phyloP scores from a whole-genome alignment of 2,329 filamentous ascomycete species.

The Fusarium drepaniforme region DNA sequence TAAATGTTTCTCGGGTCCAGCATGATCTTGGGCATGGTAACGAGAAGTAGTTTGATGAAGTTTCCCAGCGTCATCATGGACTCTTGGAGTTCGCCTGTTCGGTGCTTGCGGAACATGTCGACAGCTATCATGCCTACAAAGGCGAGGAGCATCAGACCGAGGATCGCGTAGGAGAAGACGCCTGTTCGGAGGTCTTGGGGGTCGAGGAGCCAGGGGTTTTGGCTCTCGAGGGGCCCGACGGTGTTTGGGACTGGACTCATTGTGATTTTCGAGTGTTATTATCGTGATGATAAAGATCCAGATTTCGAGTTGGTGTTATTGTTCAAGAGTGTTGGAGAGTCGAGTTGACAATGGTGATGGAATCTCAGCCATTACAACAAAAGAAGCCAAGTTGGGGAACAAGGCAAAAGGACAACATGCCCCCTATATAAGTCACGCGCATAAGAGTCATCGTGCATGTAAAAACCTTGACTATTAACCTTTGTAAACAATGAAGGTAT shows the following conservation, averaged over 20 bases:
- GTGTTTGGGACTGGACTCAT: not conserved
- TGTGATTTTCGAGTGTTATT: not conserved
- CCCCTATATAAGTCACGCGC: not conserved
- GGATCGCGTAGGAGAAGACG: conserved; percentile 17
- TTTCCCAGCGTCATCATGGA: not conserved
- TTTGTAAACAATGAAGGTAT: not conserved
- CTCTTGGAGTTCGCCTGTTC: conserved; percentile 25
- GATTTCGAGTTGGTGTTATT: not conserved
- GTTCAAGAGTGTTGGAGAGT: not conserved
- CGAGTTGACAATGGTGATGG: not conserved
- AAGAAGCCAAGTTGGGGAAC: not conserved
- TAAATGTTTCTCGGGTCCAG: conserved; percentile 10
- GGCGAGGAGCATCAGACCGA: conserved; percentile 9
- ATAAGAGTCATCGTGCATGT: not conserved
- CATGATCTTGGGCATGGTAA: conserved; percentile 9
- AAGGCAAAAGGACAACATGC: not conserved
- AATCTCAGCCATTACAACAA: not conserved
- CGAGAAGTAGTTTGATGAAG: not conserved
- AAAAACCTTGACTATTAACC: not conserved
- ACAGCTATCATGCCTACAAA: conserved; percentile 18
- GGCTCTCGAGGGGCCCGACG: not conserved
- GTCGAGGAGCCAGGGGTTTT: not conserved
- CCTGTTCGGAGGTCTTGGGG: not conserved
- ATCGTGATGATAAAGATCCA: not conserved
- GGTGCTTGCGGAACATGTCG: conserved; percentile 27